These are phyloP conservation scores for Fonsecaea multimorphosa DNA, from an alignment of 2,329 filamentous ascomycete genomes.

Conservation along the genomic window DNA sequence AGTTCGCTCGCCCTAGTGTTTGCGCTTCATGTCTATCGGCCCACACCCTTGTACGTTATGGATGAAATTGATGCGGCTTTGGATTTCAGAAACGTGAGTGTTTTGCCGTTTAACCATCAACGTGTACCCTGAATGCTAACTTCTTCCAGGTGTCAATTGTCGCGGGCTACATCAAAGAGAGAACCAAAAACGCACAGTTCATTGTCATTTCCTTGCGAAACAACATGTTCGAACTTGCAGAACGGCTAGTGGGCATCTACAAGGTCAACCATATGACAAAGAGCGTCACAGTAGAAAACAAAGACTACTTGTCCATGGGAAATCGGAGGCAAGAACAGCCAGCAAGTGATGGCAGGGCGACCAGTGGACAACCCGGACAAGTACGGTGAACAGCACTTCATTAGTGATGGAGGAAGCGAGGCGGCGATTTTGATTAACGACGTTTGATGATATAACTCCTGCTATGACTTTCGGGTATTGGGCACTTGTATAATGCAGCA, in stretches of 20 bases:
- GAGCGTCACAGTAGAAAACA: constrained; percentile 87
- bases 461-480: not conserved
- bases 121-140: not conserved
- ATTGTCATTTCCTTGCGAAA: constrained; percentile 97
- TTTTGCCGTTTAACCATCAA: constrained; percentile 15
- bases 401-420: not conserved
- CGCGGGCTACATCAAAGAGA: constrained; percentile 97
- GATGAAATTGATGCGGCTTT: constrained; percentile 98
- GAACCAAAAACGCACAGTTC: constrained; percentile 98
- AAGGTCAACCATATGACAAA: constrained; percentile 99
- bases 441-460: not conserved
- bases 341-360: not conserved
- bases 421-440: not conserved
- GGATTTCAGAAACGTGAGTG: constrained; percentile 94
- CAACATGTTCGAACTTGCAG: constrained; percentile 99
- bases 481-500: not conserved
- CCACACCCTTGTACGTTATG: constrained; percentile 98
- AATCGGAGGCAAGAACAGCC: constrained; percentile 17
- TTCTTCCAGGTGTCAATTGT: constrained; percentile 83
- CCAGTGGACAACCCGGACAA: constrained; percentile 1
- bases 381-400: not conserved
- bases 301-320: constrained; percentile 63
- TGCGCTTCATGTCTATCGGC: constrained; percentile 96
- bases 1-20: constrained; percentile 95
- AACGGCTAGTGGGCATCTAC: constrained; percentile 93